Percentiles rank a stretch among this genome's conserved stretches.
These are phyloP conservation scores for Agaricus bisporus DNA, from an alignment of 768 basidiomycete genomes.

Conservation along the genomic window DNA sequence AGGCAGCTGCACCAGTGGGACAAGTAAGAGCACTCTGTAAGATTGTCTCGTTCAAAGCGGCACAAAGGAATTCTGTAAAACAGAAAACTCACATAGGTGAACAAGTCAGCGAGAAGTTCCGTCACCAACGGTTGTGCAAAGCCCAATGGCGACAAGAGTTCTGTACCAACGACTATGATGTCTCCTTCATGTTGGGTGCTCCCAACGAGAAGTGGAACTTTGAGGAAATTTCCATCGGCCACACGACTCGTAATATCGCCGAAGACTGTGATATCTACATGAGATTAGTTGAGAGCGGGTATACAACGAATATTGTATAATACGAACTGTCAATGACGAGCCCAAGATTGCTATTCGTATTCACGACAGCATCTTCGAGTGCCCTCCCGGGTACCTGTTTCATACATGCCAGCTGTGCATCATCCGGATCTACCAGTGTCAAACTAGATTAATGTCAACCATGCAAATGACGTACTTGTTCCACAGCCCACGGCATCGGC, in stretches of 20 bases:
- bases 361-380: slow-evolving; percentile 27
- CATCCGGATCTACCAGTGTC: slow-evolving; percentile 13
- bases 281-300: background rate
- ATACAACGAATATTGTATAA: background rate
- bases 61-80: background rate
- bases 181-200: slow-evolving; percentile 29
- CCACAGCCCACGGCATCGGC: slow-evolving; percentile 27
- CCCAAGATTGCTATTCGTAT: slow-evolving; percentile 20
- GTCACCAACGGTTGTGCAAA: slow-evolving; percentile 23
- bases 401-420: slow-evolving; percentile 31
- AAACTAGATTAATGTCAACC: background rate
- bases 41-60: background rate
- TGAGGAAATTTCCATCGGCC: slow-evolving; percentile 23
- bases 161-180: slow-evolving; percentile 23
- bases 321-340: slow-evolving; percentile 27
- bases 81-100: slow-evolving; percentile 21
- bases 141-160: slow-evolving; percentile 21
- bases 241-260: slow-evolving; percentile 21
- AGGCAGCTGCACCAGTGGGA: slow-evolving; percentile 20
- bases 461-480: slow-evolving; percentile 16
- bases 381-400: slow-evolving; percentile 23
- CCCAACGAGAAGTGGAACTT: slow-evolving; percentile 25
- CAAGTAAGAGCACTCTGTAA: slow-evolving; percentile 25
- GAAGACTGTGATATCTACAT: slow-evolving; percentile 27
- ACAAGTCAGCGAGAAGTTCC: slow-evolving; percentile 22